Base-by-base conservation (phyloP, 1,284 basidiomycete genomes). In the Pyrrhoderma noxium region DNA sequence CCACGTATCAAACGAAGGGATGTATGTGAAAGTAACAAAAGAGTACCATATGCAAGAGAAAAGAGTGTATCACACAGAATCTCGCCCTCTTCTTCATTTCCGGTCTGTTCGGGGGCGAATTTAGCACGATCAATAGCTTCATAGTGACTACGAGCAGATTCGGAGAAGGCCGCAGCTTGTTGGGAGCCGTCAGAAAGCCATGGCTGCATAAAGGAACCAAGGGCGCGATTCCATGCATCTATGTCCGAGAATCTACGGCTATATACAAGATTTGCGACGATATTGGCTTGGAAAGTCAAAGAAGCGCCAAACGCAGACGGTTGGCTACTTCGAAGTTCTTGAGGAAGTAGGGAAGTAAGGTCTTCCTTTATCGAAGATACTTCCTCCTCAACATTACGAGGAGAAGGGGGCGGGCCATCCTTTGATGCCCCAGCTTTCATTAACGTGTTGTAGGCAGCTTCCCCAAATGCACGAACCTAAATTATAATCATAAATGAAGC, bases 11-110 rank as follows among this genome's bases (percentile, higher is more conserved):
- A 81, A 58, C 90, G 87, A 57, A 99, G 78, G 27, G 79, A 87
- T 34, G 95, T 98, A 71, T 99, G 95, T 53, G 97, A 99, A 59
- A 99, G 80, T 54, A 99, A 77, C 13, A 99, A 77, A 27, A 99
- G 79, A 57, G 95, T 91, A 61, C 95, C 95, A 66, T 99, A 99
- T 14, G 95, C 96, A 54, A 99, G 78, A 31, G 93, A 97, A 74
- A 99, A 99, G 50, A 93, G 79, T 0, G 86, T 93, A 65, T 98
- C 85, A 67, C 93, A 95, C 44, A 98, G 74, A 47, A 95, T 69
- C 66, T 94, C 91, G 51, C 83, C 88, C 62, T 90, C 91, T 58
- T 85, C 85, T 35, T 78, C 76, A 60, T 80, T 67, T 56, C 72
- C 67, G 53, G 60, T 61, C 47, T 67, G 55, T 51, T 66, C 59